Conservation (phyloP, 768 basidiomycete genomes). For the Calocera viscosa region DNA sequence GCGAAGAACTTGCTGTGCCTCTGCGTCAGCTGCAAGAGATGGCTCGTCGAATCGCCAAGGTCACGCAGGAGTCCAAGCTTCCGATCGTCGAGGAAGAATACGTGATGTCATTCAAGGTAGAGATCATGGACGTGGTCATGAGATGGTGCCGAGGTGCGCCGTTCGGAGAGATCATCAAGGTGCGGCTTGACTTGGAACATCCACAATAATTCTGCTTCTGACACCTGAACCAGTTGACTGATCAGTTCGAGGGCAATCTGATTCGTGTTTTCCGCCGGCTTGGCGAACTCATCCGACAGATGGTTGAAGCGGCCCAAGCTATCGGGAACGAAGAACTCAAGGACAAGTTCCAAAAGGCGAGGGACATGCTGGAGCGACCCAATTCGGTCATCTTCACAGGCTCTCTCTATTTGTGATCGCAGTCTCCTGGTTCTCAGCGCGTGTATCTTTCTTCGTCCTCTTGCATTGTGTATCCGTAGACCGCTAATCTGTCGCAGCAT, state of each 20-base stretch:
- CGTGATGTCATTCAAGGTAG: slow-evolving; percentile 92
- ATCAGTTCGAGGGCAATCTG: slow-evolving; percentile 91
- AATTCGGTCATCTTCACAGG: slow-evolving; percentile 91
- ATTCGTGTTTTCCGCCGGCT: slow-evolving; percentile 93
- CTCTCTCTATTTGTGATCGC: slow-evolving; percentile 54
- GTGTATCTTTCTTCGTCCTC: background rate
- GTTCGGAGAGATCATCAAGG: slow-evolving; percentile 94
- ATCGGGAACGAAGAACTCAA: slow-evolving; percentile 91
- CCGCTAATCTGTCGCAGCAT: background rate
- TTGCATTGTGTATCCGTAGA: background rate
- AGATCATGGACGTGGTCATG: slow-evolving; percentile 94
- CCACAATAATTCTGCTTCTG: background rate
- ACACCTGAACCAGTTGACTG: slow-evolving; percentile 56
- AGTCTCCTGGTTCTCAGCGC: background rate
- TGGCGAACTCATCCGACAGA: slow-evolving; percentile 89
- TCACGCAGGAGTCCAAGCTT: slow-evolving; percentile 87
- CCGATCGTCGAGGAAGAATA: slow-evolving; percentile 86
- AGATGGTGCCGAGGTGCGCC: slow-evolving; percentile 98
- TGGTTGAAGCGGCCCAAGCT: slow-evolving; percentile 89
- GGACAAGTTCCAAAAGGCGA: slow-evolving; percentile 83
- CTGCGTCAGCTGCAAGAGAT: slow-evolving; percentile 91
- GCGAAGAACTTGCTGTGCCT: slow-evolving; percentile 87
- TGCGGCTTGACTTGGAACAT: slow-evolving; percentile 24
- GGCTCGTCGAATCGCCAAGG: slow-evolving; percentile 90
- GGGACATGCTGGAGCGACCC: slow-evolving; percentile 85